Conservation (phyloP, 1,139 yeast genomes). For the Candida labiduridarum region DNA sequence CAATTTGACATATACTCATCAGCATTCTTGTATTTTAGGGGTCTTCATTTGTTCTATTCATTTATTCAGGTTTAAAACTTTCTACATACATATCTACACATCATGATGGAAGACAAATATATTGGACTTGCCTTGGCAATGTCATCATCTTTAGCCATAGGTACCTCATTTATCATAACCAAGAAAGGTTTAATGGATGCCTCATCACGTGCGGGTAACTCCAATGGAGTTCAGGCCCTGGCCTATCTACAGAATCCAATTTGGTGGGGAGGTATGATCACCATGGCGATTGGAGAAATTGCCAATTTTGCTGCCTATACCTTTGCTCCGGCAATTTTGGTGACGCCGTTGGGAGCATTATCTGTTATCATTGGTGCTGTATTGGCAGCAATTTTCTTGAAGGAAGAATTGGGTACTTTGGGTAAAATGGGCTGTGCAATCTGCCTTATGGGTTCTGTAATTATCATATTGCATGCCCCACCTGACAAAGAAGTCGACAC, state of each 20-base stretch:
- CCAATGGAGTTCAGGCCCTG: slow-evolving; percentile 60
- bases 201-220: slow-evolving; percentile 62
- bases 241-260: slow-evolving; percentile 81
- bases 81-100: neutral
- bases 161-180: slow-evolving; percentile 86
- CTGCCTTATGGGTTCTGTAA: slow-evolving; percentile 86
- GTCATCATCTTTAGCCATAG: slow-evolving; percentile 86
- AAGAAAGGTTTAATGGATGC: slow-evolving; percentile 84
- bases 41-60: neutral
- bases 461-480: slow-evolving; percentile 90
- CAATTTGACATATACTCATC: neutral
- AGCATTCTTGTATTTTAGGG: neutral
- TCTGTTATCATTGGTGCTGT: slow-evolving; percentile 92
- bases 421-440: slow-evolving; percentile 97
- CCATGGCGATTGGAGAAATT: slow-evolving; percentile 91
- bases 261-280: slow-evolving; percentile 94
- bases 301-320: slow-evolving; percentile 96
- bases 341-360: slow-evolving; percentile 89
- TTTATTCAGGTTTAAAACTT: neutral
- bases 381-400: slow-evolving; percentile 78
- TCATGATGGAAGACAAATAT: slow-evolving; percentile 70
- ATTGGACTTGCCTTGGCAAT: slow-evolving; percentile 89
- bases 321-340: slow-evolving; percentile 91
- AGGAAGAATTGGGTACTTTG: slow-evolving; percentile 83
- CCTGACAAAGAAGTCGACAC: slow-evolving; percentile 88